Percentiles rank a stretch among this genome's conserved stretches.
Conservation (phyloP, 139 green algal genomes). For the Yamagishiella unicocca region DNA sequence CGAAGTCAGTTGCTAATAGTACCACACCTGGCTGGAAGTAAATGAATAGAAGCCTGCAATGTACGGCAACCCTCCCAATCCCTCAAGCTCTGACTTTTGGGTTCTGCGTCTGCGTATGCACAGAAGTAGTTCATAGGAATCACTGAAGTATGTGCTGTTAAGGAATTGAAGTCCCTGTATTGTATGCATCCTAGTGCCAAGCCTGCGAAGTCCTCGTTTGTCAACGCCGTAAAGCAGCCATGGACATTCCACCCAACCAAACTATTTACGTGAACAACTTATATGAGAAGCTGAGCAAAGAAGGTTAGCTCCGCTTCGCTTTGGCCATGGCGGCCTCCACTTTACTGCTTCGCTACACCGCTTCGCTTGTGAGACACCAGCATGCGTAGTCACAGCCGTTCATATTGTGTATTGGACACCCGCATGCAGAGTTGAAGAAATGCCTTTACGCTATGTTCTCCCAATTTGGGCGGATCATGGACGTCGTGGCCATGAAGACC, state of each 20-base stretch:
- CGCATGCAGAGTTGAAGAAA: constrained; percentile 92
- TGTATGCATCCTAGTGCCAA: no score
- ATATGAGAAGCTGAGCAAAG: constrained; percentile 94
- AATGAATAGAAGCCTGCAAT: no score
- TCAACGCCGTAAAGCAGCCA: no score
- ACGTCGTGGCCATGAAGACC: constrained; percentile 92
- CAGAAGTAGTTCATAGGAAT: no score
- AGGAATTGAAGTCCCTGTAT: no score
- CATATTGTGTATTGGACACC: neutral
- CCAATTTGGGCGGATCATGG: constrained; percentile 96
- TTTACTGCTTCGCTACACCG: neutral
- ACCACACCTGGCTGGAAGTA: no score
- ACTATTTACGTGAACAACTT: constrained; percentile 97
- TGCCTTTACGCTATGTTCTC: constrained; percentile 94
- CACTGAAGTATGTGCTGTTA: no score
- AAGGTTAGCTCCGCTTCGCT: constrained; percentile 75
- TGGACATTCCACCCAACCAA: constrained; percentile 85
- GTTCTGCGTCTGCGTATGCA: no score
- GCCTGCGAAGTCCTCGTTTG: no score
- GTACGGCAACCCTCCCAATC: no score
- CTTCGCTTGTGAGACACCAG: neutral
- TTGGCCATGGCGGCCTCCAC: constrained; percentile 8
- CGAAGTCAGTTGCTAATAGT: no score
- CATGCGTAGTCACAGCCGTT: neutral
- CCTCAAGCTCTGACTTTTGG: no score